Base-by-base conservation (phyloP, 1,139 yeast species). In the Williopsis jadinii region DNA sequence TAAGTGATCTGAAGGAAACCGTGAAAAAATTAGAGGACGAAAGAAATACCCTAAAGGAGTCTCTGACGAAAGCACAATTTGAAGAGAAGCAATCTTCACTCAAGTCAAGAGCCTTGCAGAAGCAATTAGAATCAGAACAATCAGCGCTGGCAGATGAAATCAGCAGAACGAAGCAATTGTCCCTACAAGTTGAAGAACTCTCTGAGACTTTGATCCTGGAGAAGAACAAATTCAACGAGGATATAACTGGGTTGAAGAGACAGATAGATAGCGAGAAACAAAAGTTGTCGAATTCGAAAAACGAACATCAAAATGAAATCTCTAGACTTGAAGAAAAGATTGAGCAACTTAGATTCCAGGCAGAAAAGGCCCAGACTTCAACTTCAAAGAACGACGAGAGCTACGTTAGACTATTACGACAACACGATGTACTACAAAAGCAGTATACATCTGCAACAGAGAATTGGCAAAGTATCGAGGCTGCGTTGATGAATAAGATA, bases 391-490 rank as follows among this genome's bases (percentile, higher is more conserved):
- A 46, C 8, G 62, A 57, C 30, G 59, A 56, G 9, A 53, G 58
- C n/a, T 74, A 65, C 42, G 57, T 42, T 38, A 59, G 47, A 44
- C 43, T 48, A 12, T 36, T 43, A 33, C 57, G 48, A 41, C 57
- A 73, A 38, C 69, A 76, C 46, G 84, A 78, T 41, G 67, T 71
- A 12, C 58, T 84, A 26, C 90, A 83, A 53, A 68, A 75, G 9
- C 92, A 84, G 55, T 84, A 83, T 53, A 71, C 83, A 6, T 71
- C 80, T 14, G 84, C 92, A 0, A 74, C 77, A 36, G 84, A 78
- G 48, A 78, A 77, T 53, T 81, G 87, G 85, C 79, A 77, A 45
- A 66, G 73, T 15, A 74, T 80, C 36, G 90, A 83, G 54, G 66
- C 77, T 24, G 71, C 71, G 29, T 61, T 80, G 42, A 62, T 70